Base-by-base conservation (phyloP, 2,329 filamentous ascomycete genomes). In the Colletotrichum sp. region DNA sequence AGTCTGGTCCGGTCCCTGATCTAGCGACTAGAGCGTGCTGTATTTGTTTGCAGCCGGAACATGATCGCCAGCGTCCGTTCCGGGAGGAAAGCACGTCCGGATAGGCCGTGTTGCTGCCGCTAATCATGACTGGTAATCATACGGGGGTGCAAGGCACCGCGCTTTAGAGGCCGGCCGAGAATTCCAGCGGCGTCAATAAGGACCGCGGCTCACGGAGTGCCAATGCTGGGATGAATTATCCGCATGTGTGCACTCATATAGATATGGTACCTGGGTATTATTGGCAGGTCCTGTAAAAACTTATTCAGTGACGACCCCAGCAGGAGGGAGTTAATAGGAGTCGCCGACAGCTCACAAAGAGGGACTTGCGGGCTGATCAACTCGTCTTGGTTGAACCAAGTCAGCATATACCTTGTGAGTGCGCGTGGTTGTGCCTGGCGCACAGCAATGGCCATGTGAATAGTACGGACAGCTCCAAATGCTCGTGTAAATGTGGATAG, bases 171-270 rank as follows among this genome's bases (percentile, higher is more conserved):
- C 52, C 55, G 57, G 69, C 69, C 68, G 69, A 68, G 64, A 72
- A 75, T 75, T 75, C 73, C 69, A 75, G 69, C 73, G 64, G 34
- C 36, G 26, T 30, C 26, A 59, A 26, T 43, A 24, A 74, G 28
- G 60, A 28, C 48, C 63, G 70, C 66, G 69, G 64, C 39, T 57
- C 16, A 13, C 36, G 32, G 28, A 21, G 16, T 36, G 70, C 26
- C 57, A 32, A 36, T 59, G 10, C 16, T 71, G 32, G 36, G 65
- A 36, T n/a, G 43, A 61, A 32, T 57, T 73, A 28, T 15, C 63
- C 26, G 36, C 63, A 39, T 13, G 26, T 66, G 16, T 48, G 13
- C 63, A 21, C 28, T 52, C 48, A 28, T 64, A 64, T 43, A 43
- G 61, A 16, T 26, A 6, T 18, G 34, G 63, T 52, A 24, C 63